These are phyloP conservation scores for Akanthomyces lecanii DNA, from an alignment of 2,329 filamentous ascomycete genomes.

Conservation along the genomic window DNA sequence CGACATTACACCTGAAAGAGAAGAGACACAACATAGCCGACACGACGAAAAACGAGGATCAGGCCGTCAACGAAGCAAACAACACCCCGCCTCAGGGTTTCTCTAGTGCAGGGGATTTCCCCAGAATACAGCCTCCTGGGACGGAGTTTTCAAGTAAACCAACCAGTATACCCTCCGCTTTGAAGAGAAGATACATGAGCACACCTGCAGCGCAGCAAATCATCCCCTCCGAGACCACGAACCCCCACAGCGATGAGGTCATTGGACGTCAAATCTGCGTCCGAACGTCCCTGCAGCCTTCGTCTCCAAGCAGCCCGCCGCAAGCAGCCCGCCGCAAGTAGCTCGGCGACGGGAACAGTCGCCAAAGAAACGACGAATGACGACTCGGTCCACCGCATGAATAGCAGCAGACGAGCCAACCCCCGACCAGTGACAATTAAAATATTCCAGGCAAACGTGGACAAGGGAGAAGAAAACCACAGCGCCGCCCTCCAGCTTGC, in stretches of 20 bases:
- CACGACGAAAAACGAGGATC: too few relatives aligned
- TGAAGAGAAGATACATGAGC: too few relatives aligned
- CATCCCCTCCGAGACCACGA: background rate
- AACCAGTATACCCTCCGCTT: too few relatives aligned
- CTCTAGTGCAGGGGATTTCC: too few relatives aligned
- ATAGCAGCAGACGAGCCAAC: background rate
- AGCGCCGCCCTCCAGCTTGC: background rate
- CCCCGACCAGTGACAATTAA: background rate
- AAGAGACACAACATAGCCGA: too few relatives aligned
- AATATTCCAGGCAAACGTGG: too few relatives aligned
- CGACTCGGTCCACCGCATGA: background rate
- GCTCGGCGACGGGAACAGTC: background rate
- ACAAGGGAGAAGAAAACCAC: background rate
- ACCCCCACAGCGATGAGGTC: background rate
- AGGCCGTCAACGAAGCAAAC: too few relatives aligned
- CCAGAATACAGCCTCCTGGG: too few relatives aligned
- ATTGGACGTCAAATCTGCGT: too few relatives aligned
- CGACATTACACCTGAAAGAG: too few relatives aligned
- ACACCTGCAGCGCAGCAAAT: background rate
- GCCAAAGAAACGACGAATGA: background rate
- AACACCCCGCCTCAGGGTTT: too few relatives aligned
- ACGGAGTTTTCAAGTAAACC: too few relatives aligned
- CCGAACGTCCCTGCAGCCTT: background rate
- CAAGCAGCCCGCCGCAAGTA: background rate
- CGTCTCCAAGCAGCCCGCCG: background rate